phyloP scores from a whole-genome alignment of 805 yeast species.

The Zygoascus bituminiphila region DNA sequence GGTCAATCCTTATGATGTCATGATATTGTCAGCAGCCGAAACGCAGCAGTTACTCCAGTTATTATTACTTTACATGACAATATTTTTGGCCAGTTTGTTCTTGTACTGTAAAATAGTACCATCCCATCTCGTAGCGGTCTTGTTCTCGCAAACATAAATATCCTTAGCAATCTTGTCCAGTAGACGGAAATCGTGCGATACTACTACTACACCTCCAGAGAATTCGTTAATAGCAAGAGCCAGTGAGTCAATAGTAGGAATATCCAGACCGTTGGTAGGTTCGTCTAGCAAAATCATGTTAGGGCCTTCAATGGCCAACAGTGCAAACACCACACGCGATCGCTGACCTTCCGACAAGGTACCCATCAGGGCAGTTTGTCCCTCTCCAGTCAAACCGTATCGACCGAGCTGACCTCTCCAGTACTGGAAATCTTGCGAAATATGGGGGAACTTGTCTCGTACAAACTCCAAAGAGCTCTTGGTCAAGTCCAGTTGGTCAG shows the following conservation, averaged over 20 bases:
- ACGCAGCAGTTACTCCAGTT: no score
- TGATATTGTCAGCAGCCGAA: no score
- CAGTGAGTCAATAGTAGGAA: constrained; percentile 94
- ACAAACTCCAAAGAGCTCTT: constrained; percentile 95
- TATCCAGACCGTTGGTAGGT: constrained; percentile 99
- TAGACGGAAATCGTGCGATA: constrained; percentile 97
- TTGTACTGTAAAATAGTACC: constrained; percentile 86
- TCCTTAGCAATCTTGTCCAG: constrained; percentile 96
- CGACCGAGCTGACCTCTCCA: constrained; percentile 93
- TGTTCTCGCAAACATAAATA: constrained; percentile 91
- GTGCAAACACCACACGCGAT: constrained; percentile 96
- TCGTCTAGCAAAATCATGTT: constrained; percentile 93
- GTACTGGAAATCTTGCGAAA: constrained; percentile 97
- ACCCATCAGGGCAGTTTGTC: constrained; percentile 97
- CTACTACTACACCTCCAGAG: constrained; percentile 98
- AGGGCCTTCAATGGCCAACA: constrained; percentile 91
- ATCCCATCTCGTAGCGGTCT: constrained; percentile 95
- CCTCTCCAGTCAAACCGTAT: constrained; percentile 97
- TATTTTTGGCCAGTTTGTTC: constrained; percentile 86
- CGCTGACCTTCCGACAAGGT: constrained; percentile 98
- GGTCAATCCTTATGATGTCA: no score
- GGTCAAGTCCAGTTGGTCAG: constrained; percentile 93
- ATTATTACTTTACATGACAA: constrained; percentile 30
- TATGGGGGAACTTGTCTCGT: constrained; percentile 80
- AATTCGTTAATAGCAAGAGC: constrained; percentile 92